phyloP scores from a whole-genome alignment of 805 yeast genomes.

The Pichia rugopelliculosa region DNA sequence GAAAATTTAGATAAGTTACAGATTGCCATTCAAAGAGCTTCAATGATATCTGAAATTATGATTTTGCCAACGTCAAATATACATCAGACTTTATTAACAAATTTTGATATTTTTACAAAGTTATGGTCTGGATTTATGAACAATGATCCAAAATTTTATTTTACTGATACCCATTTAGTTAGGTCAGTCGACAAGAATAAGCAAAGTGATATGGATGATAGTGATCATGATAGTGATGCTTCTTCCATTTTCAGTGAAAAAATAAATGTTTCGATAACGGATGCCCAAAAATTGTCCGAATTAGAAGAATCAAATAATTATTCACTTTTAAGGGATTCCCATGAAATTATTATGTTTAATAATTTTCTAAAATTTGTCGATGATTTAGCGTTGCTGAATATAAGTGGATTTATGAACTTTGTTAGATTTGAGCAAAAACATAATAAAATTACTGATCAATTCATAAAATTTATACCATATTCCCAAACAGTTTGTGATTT shows the following conservation, averaged over 20 bases:
- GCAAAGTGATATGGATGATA: slow-evolving; percentile 14
- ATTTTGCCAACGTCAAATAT: slow-evolving; percentile 19
- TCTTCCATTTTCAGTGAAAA: slow-evolving; percentile 24
- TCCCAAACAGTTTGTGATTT: slow-evolving; percentile 90
- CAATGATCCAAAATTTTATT: slow-evolving; percentile 15
- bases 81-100: slow-evolving; percentile 19
- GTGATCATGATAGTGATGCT: slow-evolving; percentile 15
- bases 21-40: slow-evolving; percentile 21
- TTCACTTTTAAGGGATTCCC: slow-evolving; percentile 23
- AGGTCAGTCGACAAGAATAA: slow-evolving; percentile 2
- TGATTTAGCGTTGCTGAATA: slow-evolving; percentile 72
- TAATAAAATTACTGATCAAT: slow-evolving; percentile 56
- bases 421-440: slow-evolving; percentile 39
- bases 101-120: slow-evolving; percentile 17
- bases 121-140: slow-evolving; percentile 30
- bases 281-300: slow-evolving; percentile 12
- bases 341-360: slow-evolving; percentile 25
- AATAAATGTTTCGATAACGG: slow-evolving; percentile 13
- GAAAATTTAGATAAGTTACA: slow-evolving; percentile 10
- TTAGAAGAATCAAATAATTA: slow-evolving; percentile 16
- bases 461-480: slow-evolving; percentile 66
- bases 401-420: slow-evolving; percentile 67
- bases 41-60: slow-evolving; percentile 24
- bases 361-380: slow-evolving; percentile 79
- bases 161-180: slow-evolving; percentile 2